Evolutionary conservation across 306 rosid species (phyloP).

Genomic region (Gleditsia sinensis): DNA sequence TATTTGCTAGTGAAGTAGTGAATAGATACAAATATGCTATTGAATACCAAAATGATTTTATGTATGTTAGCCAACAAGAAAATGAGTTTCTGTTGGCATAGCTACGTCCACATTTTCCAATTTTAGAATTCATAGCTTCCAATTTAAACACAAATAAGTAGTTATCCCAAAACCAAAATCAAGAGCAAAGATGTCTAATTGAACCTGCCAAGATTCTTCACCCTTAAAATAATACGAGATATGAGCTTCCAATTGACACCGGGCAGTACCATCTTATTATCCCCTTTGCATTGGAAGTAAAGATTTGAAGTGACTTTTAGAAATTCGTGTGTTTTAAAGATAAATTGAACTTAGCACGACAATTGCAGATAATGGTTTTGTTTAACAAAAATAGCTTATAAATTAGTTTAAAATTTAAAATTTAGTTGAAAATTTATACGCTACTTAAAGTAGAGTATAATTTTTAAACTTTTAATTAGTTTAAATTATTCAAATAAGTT

Average conservation of each 20-base stretch:
- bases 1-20: slow-evolving; percentile 7
- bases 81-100: not conserved
- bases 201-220: slow-evolving; percentile 98
- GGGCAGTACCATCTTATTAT: slow-evolving; percentile 66
- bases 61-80: no score
- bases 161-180: not conserved
- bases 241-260: slow-evolving; percentile 59
- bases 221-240: slow-evolving; percentile 64
- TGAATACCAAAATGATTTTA: not conserved
- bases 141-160: no score
- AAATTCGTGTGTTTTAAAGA: slow-evolving; percentile 75
- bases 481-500: no score
- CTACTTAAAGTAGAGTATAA: no score
- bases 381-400: no score
- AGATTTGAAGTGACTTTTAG: slow-evolving; percentile 55
- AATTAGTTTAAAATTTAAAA: no score
- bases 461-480: no score
- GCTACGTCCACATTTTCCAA: not conserved
- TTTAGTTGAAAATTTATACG: no score
- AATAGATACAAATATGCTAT: not conserved
- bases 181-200: not conserved
- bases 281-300: slow-evolving; percentile 74
- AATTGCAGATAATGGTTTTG: slow-evolving; percentile 58
- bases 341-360: slow-evolving; percentile 72
- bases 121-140: not conserved